Percentiles rank a stretch among this genome's conserved stretches.
Conservation (phyloP, 2,329 filamentous ascomycete species). For the Rachicladosporium sp. region DNA sequence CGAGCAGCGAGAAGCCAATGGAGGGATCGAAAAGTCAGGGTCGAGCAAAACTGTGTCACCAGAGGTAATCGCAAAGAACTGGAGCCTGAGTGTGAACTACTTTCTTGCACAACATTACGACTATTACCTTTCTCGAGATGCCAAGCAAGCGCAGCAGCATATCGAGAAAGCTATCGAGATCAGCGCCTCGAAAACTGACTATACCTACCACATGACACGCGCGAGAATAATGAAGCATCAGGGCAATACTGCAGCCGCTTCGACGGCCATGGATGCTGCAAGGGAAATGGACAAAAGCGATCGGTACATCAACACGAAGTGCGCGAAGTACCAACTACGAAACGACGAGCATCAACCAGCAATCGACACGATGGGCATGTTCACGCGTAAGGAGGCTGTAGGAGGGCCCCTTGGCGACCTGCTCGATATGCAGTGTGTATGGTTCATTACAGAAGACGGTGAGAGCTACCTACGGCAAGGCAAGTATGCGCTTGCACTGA, state of each 20-base stretch:
- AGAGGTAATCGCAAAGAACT: constrained; percentile 43
- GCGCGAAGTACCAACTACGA: constrained; percentile 88
- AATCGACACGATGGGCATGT: constrained; percentile 79
- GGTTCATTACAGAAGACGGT: constrained; percentile 92
- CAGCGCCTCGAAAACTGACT: constrained; percentile 73
- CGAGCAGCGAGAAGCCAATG: constrained; percentile 14
- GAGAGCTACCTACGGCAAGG: constrained; percentile 75
- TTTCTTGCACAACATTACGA: constrained; percentile 97
- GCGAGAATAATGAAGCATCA: constrained; percentile 88
- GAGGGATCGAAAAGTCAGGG: constrained; percentile 27
- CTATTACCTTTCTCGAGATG: constrained; percentile 74
- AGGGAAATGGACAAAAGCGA: constrained; percentile 78
- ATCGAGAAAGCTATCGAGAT: constrained; percentile 74
- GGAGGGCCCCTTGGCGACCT: constrained; percentile 84
- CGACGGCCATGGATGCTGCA: constrained; percentile 79
- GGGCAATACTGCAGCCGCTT: constrained; percentile 66
- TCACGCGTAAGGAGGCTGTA: constrained; percentile 80
- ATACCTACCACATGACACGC: constrained; percentile 87
- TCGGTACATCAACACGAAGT: constrained; percentile 96
- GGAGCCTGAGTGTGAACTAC: constrained; percentile 71
- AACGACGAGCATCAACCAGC: constrained; percentile 84
- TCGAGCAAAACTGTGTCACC: constrained; percentile 29
- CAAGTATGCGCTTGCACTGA: constrained; percentile 74
- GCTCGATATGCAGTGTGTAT: constrained; percentile 96
- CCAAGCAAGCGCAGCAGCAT: constrained; percentile 67